Evolutionary conservation across 805 yeast species (phyloP).

Genomic region (Wickerhamomyces tratensis): DNA sequence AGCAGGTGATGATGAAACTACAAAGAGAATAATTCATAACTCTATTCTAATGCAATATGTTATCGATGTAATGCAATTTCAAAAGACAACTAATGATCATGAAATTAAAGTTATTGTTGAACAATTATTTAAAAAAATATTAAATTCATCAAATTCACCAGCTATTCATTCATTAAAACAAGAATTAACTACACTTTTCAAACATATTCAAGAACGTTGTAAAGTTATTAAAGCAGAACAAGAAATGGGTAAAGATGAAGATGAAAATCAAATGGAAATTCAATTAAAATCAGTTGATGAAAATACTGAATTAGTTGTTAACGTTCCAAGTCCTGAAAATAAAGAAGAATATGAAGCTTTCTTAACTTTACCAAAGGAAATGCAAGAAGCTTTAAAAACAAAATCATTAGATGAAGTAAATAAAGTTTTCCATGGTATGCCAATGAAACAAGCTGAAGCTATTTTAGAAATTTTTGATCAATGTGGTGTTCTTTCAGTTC

Average conservation of each 20-base stretch:
- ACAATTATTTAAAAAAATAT: conserved; percentile 57
- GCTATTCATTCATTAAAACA: conserved; percentile 61
- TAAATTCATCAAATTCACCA: conserved; percentile 31
- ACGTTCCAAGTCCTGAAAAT: conserved; percentile 49
- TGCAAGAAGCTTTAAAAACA: conserved; percentile 72
- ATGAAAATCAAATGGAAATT: conserved; percentile 60
- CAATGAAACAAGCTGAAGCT: conserved; percentile 71
- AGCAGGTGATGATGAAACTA: conserved; percentile 40
- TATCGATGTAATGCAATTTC: conserved; percentile 27
- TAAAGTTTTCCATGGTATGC: conserved; percentile 64
- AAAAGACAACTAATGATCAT: conserved; percentile 22
- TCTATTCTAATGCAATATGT: conserved; percentile 73
- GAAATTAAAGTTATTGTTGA: conserved; percentile 39
- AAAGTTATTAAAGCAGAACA: conserved; percentile 50
- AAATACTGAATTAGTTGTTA: conserved; percentile 60
- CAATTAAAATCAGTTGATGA: conserved; percentile 89
- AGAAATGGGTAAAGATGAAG: conserved; percentile 25
- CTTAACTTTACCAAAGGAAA: conserved; percentile 41
- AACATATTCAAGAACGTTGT: conserved; percentile 72
- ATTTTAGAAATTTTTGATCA: conserved; percentile 66
- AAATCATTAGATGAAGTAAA: conserved; percentile 71
- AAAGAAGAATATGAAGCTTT: conserved; percentile 41
- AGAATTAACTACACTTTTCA: conserved; percentile 65
- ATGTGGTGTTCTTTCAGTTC: conserved; percentile 77
- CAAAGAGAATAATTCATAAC: conserved; percentile 68